These are phyloP conservation scores for Fonsecaea pedrosoi DNA, from an alignment of 2,329 filamentous ascomycete genomes.

Conservation along the genomic window DNA sequence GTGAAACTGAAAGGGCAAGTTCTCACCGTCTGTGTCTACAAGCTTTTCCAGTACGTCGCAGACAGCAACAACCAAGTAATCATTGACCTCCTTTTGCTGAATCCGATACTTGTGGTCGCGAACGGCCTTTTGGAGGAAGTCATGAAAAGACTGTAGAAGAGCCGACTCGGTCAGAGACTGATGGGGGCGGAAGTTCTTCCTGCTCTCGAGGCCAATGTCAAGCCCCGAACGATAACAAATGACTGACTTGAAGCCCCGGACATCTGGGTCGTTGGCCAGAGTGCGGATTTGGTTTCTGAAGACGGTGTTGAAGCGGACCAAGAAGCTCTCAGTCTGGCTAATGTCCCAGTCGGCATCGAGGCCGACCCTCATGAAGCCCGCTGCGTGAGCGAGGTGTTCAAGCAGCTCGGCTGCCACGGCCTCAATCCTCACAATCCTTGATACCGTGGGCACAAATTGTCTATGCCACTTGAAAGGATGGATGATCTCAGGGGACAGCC, in stretches of 20 bases:
- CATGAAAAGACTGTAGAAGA: slow-evolving; percentile 37
- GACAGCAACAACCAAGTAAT: slow-evolving; percentile 70
- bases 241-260: slow-evolving; percentile 82
- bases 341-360: slow-evolving; percentile 50
- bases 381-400: slow-evolving; percentile 56
- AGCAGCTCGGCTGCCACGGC: slow-evolving; percentile 69
- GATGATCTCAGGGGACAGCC: slow-evolving; percentile 64
- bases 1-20: slow-evolving; percentile 77
- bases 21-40: slow-evolving; percentile 43
- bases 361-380: slow-evolving; percentile 48
- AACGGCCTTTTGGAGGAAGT: slow-evolving; percentile 37
- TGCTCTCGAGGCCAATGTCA: slow-evolving; percentile 55
- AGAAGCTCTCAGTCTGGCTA: slow-evolving; percentile 39
- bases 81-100: slow-evolving; percentile 70
- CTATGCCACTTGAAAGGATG: slow-evolving; percentile 70
- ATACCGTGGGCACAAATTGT: slow-evolving; percentile 66
- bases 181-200: slow-evolving; percentile 39
- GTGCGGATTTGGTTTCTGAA: slow-evolving; percentile 62
- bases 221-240: slow-evolving; percentile 82
- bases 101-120: slow-evolving; percentile 52
- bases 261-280: slow-evolving; percentile 68
- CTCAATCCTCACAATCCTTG: slow-evolving; percentile 80
- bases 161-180: slow-evolving; percentile 39
- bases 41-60: slow-evolving; percentile 64
- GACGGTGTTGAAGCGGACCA: slow-evolving; percentile 54